A percentile compares a stretch with the other conserved stretches of the same genome.
Evolutionary conservation across 2,329 filamentous ascomycete genomes (phyloP).

Genomic region (Macrophomina phaseolina): DNA sequence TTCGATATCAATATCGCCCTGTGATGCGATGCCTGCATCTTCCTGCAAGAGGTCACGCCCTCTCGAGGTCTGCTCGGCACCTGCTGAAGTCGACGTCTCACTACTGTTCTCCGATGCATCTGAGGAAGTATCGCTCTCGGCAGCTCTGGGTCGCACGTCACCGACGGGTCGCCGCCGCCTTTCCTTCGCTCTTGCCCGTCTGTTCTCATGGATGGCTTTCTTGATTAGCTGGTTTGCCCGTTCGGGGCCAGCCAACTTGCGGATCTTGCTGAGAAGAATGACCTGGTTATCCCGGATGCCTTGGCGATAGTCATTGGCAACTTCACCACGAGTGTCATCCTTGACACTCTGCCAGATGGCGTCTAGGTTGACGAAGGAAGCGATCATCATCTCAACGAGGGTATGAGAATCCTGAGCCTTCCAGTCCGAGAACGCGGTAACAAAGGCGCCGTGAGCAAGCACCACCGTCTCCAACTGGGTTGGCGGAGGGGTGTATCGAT

Average conservation of each 20-base stretch:
- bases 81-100: conserved; percentile 35
- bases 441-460: conserved; percentile 74
- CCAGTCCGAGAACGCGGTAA: conserved; percentile 82
- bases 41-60: conserved; percentile 59
- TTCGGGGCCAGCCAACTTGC: conserved; percentile 74
- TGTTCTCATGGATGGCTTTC: conserved; percentile 74
- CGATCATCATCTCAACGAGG: conserved; percentile 82
- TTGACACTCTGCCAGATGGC: conserved; percentile 85
- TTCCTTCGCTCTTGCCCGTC: conserved; percentile 61
- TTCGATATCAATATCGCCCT: conserved; percentile 39
- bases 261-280: conserved; percentile 78
- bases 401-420: conserved; percentile 80
- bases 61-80: neutral
- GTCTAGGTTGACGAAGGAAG: conserved; percentile 83
- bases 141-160: conserved; percentile 73
- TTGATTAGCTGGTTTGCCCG: conserved; percentile 75
- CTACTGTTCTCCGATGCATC: conserved; percentile 35
- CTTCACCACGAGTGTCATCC: conserved; percentile 74
- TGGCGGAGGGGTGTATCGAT: conserved; percentile 70
- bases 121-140: conserved; percentile 55
- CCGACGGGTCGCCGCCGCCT: conserved; percentile 67
- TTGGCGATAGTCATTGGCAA: conserved; percentile 76
- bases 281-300: conserved; percentile 83
- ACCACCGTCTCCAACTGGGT: conserved; percentile 67
- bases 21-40: conserved; percentile 38